Base-by-base conservation (phyloP, 2,329 filamentous ascomycete genomes). In the Penicillium janthinellum region DNA sequence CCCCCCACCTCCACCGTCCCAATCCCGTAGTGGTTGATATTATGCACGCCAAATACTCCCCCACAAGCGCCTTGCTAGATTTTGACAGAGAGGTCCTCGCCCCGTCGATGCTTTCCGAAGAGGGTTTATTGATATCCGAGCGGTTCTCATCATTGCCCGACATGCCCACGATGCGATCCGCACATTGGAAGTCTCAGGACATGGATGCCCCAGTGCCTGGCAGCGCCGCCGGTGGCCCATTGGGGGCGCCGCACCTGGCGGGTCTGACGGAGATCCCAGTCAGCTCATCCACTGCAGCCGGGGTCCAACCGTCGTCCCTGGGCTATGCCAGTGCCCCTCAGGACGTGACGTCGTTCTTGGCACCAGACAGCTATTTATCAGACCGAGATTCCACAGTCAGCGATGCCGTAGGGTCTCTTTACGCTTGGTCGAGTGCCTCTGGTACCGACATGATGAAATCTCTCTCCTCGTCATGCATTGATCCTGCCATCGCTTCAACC, bases 391-490 rank as follows among this genome's bases (percentile, higher is more conserved):
- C 65, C 3, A 42, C 52, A 20, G 55, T 57, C 28, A 63, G 61
- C 45, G 61, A 67, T 22, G 60, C 62, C n/a, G 34, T 65, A 15
- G 57, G 57, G 12, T 69, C 67, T 54, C 51, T 64, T n/a, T 67
- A 60, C 22, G 57, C 64, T 12, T 69, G 64, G 64, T 67, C 67
- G 4, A 63, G 51, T 37, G 35, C 65, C 4, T 67, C 64, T 7
- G 58, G 62, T 20, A 44, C 57, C 11, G 63, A 65, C 3, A 57
- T 61, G 14, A 44, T 63, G 31, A 55, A 54, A 54, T 53, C 64
- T 2, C n/a, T 47, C 12, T 38, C 51, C 14, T 22, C 57, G 4
- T 57, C 54, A 5, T 53, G 65, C 1, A 51, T 58, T 11, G 64
- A 62, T 12, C 37, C 57, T 14, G 11, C 54, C 4, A 28, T 57